These are phyloP conservation scores for Sphagnum fallax DNA, from an alignment of 228 moss, liverwort and hornwort genomes.

Conservation along the genomic window DNA sequence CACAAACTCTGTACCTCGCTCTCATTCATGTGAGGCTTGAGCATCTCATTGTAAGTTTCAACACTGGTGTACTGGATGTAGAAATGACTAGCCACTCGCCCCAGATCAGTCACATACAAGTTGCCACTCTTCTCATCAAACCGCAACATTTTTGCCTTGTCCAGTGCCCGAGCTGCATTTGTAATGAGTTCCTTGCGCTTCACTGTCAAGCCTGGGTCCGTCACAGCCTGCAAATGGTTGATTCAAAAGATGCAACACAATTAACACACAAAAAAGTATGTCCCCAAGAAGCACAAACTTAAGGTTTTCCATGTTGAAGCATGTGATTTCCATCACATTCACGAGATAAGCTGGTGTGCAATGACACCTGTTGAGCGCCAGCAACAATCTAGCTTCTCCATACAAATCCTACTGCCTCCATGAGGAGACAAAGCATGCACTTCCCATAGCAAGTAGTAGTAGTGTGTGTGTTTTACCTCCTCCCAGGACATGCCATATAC, in stretches of 20 bases:
- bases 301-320: too few relatives aligned
- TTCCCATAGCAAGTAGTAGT: too few relatives aligned
- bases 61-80: conserved; percentile 98
- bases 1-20: conserved; percentile 49
- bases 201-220: conserved; percentile 70
- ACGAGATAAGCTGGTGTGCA: too few relatives aligned
- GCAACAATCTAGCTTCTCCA: too few relatives aligned
- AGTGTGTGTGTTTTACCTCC: conserved; percentile 41
- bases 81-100: conserved; percentile 97
- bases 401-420: too few relatives aligned
- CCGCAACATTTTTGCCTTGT: conserved; percentile 97
- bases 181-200: conserved; percentile 89
- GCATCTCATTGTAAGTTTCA: conserved; percentile 99
- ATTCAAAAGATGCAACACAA: not conserved
- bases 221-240: conserved; percentile 49
- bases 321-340: too few relatives aligned
- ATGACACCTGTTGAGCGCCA: too few relatives aligned
- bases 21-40: conserved; percentile 96
- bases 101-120: conserved; percentile 88
- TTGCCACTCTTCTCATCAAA: conserved; percentile 99
- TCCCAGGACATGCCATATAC: conserved; percentile 99
- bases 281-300: not conserved
- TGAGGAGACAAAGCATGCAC: too few relatives aligned
- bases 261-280: not conserved
- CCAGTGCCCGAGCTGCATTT: conserved; percentile 89